Conservation (phyloP, 148 eudicot genomes). For the Nepenthes mirabilis region DNA sequence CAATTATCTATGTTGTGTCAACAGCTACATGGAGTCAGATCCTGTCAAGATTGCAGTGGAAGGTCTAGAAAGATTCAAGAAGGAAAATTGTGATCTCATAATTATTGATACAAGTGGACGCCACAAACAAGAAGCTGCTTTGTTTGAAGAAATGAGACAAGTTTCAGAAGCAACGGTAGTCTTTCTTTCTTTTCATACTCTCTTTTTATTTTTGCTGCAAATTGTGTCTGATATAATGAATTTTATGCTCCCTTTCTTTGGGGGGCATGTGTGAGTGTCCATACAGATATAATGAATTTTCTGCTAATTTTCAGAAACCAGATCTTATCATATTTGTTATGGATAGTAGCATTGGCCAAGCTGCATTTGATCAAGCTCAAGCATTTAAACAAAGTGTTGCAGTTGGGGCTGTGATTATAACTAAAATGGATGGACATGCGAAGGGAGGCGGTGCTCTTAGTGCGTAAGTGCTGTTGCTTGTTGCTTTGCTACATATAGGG, state of each 20-base stretch:
- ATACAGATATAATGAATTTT: conserved; percentile 1
- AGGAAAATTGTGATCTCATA: conserved; percentile 88
- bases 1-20: conserved; percentile 1
- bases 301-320: conserved; percentile 63
- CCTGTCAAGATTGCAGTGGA: conserved; percentile 94
- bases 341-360: conserved; percentile 99
- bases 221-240: conserved; percentile 6
- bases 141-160: conserved; percentile 99
- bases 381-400: conserved; percentile 99
- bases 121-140: conserved; percentile 95
- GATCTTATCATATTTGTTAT: conserved; percentile 95
- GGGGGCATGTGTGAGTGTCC: no score
- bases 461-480: conserved; percentile 58
- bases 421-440: conserved; percentile 99
- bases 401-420: conserved; percentile 95
- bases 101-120: conserved; percentile 98
- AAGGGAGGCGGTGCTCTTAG: conserved; percentile 99
- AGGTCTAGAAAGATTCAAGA: conserved; percentile 90
- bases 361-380: conserved; percentile 95
- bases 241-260: conserved; percentile 3
- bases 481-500: neutral
- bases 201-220: neutral
- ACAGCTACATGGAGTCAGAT: conserved; percentile 94
- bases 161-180: conserved; percentile 85
- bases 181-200: neutral